Conservation (phyloP, 441 rosid genomes). For the Jatropha podagrica region DNA sequence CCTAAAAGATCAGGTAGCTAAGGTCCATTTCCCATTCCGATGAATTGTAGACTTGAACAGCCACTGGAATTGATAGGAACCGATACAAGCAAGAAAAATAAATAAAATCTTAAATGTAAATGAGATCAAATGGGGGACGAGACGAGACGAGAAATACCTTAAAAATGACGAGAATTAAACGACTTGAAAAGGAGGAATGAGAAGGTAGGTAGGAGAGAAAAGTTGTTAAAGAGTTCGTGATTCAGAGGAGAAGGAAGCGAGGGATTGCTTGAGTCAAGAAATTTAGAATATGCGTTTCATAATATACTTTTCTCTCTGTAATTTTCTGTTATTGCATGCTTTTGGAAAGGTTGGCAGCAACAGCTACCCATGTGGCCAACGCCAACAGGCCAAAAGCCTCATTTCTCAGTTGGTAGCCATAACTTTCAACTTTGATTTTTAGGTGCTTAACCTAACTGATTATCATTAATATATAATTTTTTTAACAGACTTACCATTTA, state of each 20-base stretch:
- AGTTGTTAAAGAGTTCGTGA: neutral
- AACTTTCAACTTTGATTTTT: no score
- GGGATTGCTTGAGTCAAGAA: neutral
- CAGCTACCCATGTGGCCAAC: neutral
- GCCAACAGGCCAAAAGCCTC: no score
- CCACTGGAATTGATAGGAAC: neutral
- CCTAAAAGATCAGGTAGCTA: neutral
- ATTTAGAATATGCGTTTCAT: neutral
- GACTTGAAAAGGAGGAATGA: neutral
- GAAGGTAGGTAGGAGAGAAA: neutral
- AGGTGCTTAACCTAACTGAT: no score
- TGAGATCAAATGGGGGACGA: neutral
- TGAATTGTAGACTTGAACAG: neutral
- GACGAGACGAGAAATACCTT: neutral
- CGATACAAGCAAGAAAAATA: neutral
- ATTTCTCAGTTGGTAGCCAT: no score
- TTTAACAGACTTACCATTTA: no score
- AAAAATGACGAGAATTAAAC: neutral
- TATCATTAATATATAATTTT: no score
- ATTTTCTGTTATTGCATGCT: neutral
- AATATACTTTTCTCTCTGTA: neutral
- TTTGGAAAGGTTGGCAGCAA: neutral
- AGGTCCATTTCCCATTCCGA: neutral
- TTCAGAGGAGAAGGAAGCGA: constrained; percentile 1
- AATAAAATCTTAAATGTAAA: neutral